phyloP scores from a whole-genome alignment of 441 rosid species.

The Erodium texanum region DNA sequence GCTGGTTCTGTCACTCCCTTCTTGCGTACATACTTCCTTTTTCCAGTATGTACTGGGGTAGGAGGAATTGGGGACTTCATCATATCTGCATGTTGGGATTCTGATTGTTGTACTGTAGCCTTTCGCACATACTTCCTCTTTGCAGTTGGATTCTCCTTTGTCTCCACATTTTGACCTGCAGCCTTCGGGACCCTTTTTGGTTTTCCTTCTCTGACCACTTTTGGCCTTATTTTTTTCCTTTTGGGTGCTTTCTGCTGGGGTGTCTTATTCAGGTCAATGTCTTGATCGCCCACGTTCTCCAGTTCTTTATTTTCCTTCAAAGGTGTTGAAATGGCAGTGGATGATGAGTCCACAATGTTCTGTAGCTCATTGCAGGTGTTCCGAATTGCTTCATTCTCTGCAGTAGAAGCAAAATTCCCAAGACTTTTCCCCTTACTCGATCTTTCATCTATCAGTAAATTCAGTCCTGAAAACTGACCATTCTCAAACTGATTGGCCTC shows the following conservation, averaged over 20 bases:
- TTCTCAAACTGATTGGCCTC: slow-evolving; percentile 22
- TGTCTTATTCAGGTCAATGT: slow-evolving; percentile 43
- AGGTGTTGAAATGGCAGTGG: slow-evolving; percentile 32
- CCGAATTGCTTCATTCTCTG: slow-evolving; percentile 21
- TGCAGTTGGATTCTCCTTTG: slow-evolving; percentile 13
- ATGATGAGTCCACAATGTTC: slow-evolving; percentile 35
- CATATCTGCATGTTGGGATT: slow-evolving; percentile 7
- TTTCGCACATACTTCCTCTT: slow-evolving; percentile 23
- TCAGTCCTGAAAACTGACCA: slow-evolving; percentile 13
- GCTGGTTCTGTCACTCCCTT: slow-evolving; percentile 37
- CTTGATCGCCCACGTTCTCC: slow-evolving; percentile 22
- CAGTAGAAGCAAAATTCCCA: slow-evolving; percentile 17
- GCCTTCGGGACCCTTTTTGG: slow-evolving; percentile 42
- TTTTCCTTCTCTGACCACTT: slow-evolving; percentile 63
- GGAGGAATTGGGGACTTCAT: slow-evolving; percentile 1
- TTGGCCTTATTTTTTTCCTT: slow-evolving; percentile 80
- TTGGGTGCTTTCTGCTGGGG: slow-evolving; percentile 62
- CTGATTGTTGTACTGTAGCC: slow-evolving; percentile 13
- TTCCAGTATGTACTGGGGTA: slow-evolving; percentile 22
- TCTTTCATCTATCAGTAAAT: slow-evolving; percentile 15
- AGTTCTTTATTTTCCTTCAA: slow-evolving; percentile 29
- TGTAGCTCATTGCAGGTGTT: slow-evolving; percentile 25
- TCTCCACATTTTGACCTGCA: slow-evolving; percentile 19
- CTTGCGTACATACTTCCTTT: slow-evolving; percentile 56
- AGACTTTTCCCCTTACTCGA: slow-evolving; percentile 27